Base-by-base conservation (phyloP, 441 rosid genomes). In the Flueggea neowawraea region DNA sequence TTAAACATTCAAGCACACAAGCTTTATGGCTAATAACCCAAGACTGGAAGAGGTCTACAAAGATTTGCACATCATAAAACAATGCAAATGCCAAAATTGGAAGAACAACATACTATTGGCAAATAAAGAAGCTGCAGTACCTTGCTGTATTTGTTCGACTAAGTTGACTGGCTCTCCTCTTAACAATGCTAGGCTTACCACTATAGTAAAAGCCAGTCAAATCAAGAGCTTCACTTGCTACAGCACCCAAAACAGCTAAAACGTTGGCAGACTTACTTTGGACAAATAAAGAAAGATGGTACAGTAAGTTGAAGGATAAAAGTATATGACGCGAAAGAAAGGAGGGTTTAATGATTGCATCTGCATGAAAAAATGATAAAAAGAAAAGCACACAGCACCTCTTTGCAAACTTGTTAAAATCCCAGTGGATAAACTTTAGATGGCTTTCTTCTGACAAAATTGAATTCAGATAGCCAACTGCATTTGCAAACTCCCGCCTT, bases 201-300 rank as follows among this genome's bases (percentile, higher is more conserved):
- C 98, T 85, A 69, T 74, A 89, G 81, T 84, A 95, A 63, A 95
- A 88, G 48, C 93, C 88, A 31, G 97, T 91, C 77, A 90, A 80
- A 70, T 90, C 96, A 75, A 95, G 98, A 67, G 99, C 98, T 80
- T 95, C 90, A 65, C 90, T 83, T 71, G 99, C 99, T 74, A 95
- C 97, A 44, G 75, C 90, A 75, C 97, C 99, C 91, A 95, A 88
- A 69, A 95, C 98, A 80, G 99, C 99, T 82, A 95, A 88, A 74
- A 91, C 99, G 73, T 95, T 95, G 70, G 99, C 98, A 51, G 99
- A 95, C 86, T 95, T 95, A 88, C 99, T 94, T 66, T 72, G 59
- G 61, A 70, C 28, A 22, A 69, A 72, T 64, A 62, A 13, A 57
- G 33, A 73, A 62, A 52, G 12, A 54, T 41, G 65, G 14, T 36